phyloP scores from a whole-genome alignment of 129 eudicot species.

The Gnaphalium uliginosum region DNA sequence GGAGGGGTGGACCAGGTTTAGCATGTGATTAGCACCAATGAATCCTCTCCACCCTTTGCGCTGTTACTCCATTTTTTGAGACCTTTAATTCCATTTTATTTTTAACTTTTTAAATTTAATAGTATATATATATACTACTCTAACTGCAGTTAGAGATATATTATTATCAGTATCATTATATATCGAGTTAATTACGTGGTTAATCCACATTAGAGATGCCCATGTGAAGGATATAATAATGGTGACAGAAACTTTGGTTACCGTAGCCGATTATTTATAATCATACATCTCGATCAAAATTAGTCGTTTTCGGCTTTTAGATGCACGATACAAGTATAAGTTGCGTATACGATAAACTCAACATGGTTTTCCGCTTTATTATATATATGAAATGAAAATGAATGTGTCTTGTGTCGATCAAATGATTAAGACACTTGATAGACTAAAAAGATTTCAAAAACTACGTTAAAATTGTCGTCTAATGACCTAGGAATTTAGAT shows the following conservation, averaged over 20 bases:
- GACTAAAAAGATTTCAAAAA: not conserved
- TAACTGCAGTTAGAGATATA: constrained; percentile 14
- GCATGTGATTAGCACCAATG: constrained; percentile 43
- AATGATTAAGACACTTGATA: not conserved
- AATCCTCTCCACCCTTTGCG: constrained; percentile 41
- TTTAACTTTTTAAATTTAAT: not conserved
- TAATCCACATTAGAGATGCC: constrained; percentile 27
- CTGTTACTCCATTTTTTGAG: constrained; percentile 37
- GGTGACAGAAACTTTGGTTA: constrained; percentile 37
- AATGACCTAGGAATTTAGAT: not conserved
- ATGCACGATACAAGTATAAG: not conserved
- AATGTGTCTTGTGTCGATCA: not conserved
- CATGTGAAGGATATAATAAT: constrained; percentile 41
- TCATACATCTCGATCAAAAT: constrained; percentile 4
- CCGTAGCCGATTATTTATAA: constrained; percentile 11
- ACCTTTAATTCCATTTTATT: constrained; percentile 22
- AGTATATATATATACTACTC: not conserved
- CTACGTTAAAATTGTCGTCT: constrained; percentile 6
- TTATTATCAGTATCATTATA: not conserved
- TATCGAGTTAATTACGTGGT: constrained; percentile 16
- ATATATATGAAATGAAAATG: not conserved
- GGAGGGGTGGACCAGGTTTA: constrained; percentile 30
- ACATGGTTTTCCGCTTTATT: not conserved
- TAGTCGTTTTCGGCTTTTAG: constrained; percentile 19
- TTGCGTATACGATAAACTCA: constrained; percentile 16